Evolutionary conservation across 208 protist species (phyloP).

Genomic region (Trichomonas vaginalis): DNA sequence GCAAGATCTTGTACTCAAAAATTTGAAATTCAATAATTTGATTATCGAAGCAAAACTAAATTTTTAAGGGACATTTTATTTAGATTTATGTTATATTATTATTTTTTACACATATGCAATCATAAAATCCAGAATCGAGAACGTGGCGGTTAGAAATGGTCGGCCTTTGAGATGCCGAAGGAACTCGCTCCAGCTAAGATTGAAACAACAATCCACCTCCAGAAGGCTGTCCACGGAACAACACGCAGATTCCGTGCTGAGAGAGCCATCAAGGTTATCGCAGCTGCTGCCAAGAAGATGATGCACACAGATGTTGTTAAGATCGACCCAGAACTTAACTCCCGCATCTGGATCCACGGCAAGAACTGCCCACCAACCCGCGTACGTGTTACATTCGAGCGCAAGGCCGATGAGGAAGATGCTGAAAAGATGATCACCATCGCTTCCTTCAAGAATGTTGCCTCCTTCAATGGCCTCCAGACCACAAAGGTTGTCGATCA

Average conservation of each 20-base stretch:
- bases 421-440: background rate
- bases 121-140: too few species aligned
- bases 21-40: too few species aligned
- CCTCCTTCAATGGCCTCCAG: background rate
- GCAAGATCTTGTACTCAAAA: too few species aligned
- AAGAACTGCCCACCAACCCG: background rate
- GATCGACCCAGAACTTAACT: background rate
- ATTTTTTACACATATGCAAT: too few species aligned
- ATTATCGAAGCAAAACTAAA: too few species aligned
- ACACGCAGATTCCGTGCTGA: background rate
- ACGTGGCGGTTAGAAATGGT: too few species aligned
- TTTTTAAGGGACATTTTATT: too few species aligned
- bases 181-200: background rate
- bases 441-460: background rate
- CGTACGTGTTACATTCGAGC: background rate
- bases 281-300: background rate
- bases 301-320: background rate
- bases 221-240: background rate
- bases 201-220: background rate
- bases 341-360: background rate
- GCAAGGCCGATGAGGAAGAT: background rate
- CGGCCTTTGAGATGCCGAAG: too few species aligned
- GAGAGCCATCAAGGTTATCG: background rate
- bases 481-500: background rate
- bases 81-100: too few species aligned